phyloP scores from a whole-genome alignment of 2,329 filamentous ascomycete species.

The Colletotrichum sp. region DNA sequence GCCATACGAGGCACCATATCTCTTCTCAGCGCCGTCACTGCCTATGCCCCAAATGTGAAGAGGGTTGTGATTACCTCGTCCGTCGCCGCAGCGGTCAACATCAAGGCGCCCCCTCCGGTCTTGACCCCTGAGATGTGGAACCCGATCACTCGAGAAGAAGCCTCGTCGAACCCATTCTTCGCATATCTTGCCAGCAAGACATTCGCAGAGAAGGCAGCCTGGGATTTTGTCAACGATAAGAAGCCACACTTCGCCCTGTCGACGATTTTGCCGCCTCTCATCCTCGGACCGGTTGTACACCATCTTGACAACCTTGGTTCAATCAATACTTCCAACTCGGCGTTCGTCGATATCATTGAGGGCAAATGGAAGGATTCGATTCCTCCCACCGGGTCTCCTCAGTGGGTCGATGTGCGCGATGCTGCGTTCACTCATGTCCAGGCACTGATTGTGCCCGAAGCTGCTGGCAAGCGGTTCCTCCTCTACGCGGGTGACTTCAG shows the following conservation, averaged over 20 bases:
- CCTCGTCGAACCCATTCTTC: neutral
- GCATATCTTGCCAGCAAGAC: neutral
- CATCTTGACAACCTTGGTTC: neutral
- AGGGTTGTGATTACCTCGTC: neutral
- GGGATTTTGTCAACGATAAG: neutral
- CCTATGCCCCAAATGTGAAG: neutral
- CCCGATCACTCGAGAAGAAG: neutral
- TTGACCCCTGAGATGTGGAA: neutral
- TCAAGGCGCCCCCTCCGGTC: neutral
- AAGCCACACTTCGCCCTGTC: neutral
- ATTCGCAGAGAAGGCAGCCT: neutral
- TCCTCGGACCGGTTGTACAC: neutral
- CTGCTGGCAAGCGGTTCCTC: neutral
- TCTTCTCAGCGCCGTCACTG: neutral
- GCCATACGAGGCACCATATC: neutral
- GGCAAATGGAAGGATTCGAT: neutral
- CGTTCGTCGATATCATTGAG: neutral
- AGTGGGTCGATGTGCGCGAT: neutral
- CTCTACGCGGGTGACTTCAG: neutral
- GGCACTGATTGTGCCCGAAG: neutral
- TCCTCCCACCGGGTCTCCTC: neutral
- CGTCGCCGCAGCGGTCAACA: neutral
- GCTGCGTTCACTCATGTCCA: neutral
- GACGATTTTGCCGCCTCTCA: neutral
- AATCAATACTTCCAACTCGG: neutral